phyloP scores from a whole-genome alignment of 2,329 filamentous ascomycete genomes.

The Corynespora cassiicola region DNA sequence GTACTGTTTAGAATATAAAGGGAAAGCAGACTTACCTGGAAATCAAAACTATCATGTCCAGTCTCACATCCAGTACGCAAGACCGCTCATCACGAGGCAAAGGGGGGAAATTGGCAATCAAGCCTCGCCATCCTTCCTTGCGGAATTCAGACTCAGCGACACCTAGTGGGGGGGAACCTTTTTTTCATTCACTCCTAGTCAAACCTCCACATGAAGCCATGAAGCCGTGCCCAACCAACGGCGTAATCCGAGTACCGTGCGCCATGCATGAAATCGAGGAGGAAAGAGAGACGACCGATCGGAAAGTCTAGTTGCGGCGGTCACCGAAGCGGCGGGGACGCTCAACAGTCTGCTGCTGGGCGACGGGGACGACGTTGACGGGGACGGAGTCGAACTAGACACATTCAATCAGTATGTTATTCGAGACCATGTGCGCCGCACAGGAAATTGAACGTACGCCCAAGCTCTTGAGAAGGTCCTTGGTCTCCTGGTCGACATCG shows the following conservation, averaged over 20 bases:
- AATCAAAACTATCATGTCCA: too few species aligned
- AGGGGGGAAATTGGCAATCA: conserved; percentile 75
- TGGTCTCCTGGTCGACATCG: conserved; percentile 96
- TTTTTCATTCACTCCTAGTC: conserved; percentile 67
- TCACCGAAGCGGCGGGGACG: conserved; percentile 80
- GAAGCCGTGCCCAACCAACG: conserved; percentile 93
- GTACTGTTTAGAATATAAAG: too few species aligned
- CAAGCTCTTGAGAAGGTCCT: conserved; percentile 99
- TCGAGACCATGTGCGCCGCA: neutral
- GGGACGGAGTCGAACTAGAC: conserved; percentile 92
- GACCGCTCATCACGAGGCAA: conserved; percentile 19
- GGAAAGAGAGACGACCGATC: conserved; percentile 56
- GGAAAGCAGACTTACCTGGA: too few species aligned
- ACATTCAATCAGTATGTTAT: conserved; percentile 13
- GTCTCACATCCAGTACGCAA: too few species aligned
- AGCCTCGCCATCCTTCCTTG: conserved; percentile 72
- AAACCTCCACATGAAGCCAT: conserved; percentile 61
- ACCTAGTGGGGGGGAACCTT: conserved; percentile 67
- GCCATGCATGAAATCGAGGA: conserved; percentile 41
- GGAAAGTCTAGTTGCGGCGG: conserved; percentile 53
- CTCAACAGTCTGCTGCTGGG: conserved; percentile 86
- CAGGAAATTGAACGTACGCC: conserved; percentile 73
- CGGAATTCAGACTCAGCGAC: conserved; percentile 76
- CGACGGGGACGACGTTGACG: conserved; percentile 91
- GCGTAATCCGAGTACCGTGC: conserved; percentile 96